Evolutionary conservation across 2,329 filamentous ascomycete species (phyloP).

Genomic region (Decorospora gaudefroyi): DNA sequence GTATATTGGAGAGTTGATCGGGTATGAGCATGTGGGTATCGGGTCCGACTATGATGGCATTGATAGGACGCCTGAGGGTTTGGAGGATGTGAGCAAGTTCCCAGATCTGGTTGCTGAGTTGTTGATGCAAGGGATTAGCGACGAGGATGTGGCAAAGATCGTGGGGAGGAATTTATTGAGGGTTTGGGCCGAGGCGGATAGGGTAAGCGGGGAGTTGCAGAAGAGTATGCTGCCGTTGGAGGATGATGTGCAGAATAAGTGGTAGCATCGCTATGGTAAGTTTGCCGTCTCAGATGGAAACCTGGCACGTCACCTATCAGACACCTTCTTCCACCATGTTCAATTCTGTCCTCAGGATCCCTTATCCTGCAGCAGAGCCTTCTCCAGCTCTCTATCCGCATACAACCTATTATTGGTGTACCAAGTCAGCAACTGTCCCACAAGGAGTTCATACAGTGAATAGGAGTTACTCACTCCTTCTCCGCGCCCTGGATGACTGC

Average conservation of each 20-base stretch:
- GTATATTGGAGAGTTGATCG: slow-evolving; percentile 80
- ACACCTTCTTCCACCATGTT: too few species aligned
- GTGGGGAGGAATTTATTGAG: slow-evolving; percentile 80
- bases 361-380: slow-evolving; percentile 31
- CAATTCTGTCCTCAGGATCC: slow-evolving; percentile 16
- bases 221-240: slow-evolving; percentile 51
- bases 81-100: slow-evolving; percentile 85
- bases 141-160: slow-evolving; percentile 73
- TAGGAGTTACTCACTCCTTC: too few species aligned
- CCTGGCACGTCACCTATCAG: too few species aligned
- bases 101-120: slow-evolving; percentile 78
- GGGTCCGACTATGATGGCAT: slow-evolving; percentile 92
- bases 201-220: slow-evolving; percentile 69
- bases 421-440: too few species aligned
- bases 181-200: slow-evolving; percentile 81
- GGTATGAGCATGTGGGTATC: slow-evolving; percentile 84
- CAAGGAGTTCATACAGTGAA: too few species aligned
- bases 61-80: slow-evolving; percentile 65
- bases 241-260: slow-evolving; percentile 46
- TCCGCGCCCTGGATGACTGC: slow-evolving; percentile 47
- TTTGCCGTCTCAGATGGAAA: too few species aligned
- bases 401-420: too few species aligned
- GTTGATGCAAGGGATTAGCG: slow-evolving; percentile 71
- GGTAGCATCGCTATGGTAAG: too few species aligned
- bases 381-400: slow-evolving; percentile 34